A percentile compares a stretch with the other conserved stretches of the same genome.
Evolutionary conservation across 2,329 filamentous ascomycete genomes (phyloP).

Genomic region (Cercospora zeae-maydis): DNA sequence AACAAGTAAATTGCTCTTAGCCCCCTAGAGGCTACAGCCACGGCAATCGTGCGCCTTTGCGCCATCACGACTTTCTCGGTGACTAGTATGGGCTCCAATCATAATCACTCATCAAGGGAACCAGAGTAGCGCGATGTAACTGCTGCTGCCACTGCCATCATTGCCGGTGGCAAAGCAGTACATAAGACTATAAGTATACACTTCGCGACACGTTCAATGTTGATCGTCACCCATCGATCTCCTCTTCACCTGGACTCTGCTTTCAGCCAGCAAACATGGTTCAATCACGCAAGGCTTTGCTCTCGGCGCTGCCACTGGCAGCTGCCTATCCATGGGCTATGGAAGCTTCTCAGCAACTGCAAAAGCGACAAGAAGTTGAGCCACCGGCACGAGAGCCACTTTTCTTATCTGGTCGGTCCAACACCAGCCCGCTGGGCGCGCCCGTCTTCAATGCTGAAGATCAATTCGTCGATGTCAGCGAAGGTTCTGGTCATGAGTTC

Average conservation of each 20-base stretch:
- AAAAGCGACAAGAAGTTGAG: slow-evolving; percentile 4
- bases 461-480: slow-evolving; percentile 31
- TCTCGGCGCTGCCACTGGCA: slow-evolving; percentile 12
- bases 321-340: slow-evolving; percentile 14
- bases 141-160: background rate
- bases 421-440: background rate
- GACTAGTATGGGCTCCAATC: background rate
- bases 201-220: background rate
- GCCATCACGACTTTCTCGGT: background rate
- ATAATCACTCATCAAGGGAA: background rate
- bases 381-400: slow-evolving; percentile 6
- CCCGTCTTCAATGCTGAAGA: slow-evolving; percentile 26
- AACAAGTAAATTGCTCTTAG: too few relatives aligned
- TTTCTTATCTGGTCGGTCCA: slow-evolving; percentile 9
- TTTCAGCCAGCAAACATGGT: slow-evolving; percentile 4
- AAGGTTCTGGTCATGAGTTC: slow-evolving; percentile 29
- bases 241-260: background rate
- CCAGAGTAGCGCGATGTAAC: background rate
- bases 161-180: background rate
- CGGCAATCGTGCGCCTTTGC: background rate
- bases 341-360: background rate
- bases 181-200: background rate
- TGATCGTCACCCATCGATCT: background rate
- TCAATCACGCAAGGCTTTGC: slow-evolving; percentile 6
- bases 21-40: background rate